Evolutionary conservation across 805 yeast genomes (phyloP).

Genomic region (Nakazawaea wyomingensis): DNA sequence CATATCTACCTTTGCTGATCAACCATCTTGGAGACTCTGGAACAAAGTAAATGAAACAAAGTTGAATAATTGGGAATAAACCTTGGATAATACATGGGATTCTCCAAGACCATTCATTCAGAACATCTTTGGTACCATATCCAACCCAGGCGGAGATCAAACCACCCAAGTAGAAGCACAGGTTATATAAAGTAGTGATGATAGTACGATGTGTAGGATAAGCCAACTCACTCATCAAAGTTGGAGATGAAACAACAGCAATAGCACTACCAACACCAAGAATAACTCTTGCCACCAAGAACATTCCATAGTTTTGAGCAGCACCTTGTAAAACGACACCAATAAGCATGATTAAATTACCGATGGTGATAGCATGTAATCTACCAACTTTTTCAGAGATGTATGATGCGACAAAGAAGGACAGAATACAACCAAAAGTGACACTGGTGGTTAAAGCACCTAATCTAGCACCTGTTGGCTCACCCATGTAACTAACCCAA

Average conservation of each 20-base stretch:
- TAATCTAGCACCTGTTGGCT: slow-evolving; percentile 36
- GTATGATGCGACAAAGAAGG: slow-evolving; percentile 24
- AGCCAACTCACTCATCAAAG: slow-evolving; percentile 40
- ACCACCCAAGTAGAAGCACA: slow-evolving; percentile 50
- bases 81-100: slow-evolving; percentile 36
- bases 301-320: slow-evolving; percentile 22
- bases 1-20: slow-evolving; percentile 32
- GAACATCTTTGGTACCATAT: slow-evolving; percentile 32
- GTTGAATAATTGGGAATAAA: slow-evolving; percentile 27
- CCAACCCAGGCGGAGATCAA: slow-evolving; percentile 47
- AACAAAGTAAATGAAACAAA: slow-evolving; percentile 26
- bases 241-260: slow-evolving; percentile 35
- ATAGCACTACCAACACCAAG: slow-evolving; percentile 38
- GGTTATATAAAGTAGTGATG: slow-evolving; percentile 37
- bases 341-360: slow-evolving; percentile 5
- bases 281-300: slow-evolving; percentile 36
- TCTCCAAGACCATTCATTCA: slow-evolving; percentile 9
- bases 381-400: slow-evolving; percentile 37
- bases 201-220: slow-evolving; percentile 35
- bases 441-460: slow-evolving; percentile 38
- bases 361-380: slow-evolving; percentile 17
- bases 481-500: slow-evolving; percentile 35
- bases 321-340: slow-evolving; percentile 13
- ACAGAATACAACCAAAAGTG: slow-evolving; percentile 33
- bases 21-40: slow-evolving; percentile 49